Evolutionary conservation across 805 yeast genomes (phyloP).

Genomic region (Saccharomycopsis olivae): DNA sequence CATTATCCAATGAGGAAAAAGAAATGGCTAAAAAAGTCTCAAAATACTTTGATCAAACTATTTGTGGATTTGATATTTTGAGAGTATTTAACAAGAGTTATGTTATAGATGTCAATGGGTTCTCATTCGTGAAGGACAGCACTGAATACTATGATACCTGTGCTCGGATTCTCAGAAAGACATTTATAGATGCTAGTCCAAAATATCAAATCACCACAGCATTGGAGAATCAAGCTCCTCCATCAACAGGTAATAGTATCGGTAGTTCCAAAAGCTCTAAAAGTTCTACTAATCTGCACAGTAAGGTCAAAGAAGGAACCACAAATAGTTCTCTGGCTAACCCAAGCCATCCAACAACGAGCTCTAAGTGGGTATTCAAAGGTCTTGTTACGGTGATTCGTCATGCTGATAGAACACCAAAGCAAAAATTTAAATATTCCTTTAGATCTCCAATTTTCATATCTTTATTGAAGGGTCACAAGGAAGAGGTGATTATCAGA

Average conservation of each 20-base stretch:
- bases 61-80: conserved; percentile 92
- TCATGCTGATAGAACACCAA: conserved; percentile 98
- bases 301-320: not conserved
- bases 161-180: conserved; percentile 62
- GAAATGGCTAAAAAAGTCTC: conserved; percentile 73
- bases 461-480: conserved; percentile 83
- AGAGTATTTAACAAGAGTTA: conserved; percentile 82
- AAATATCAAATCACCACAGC: conserved; percentile 1
- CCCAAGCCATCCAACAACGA: not conserved
- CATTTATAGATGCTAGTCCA: conserved; percentile 32
- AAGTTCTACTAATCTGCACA: not conserved
- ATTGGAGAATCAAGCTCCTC: not conserved
- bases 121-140: conserved; percentile 93
- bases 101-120: conserved; percentile 97
- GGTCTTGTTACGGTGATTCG: conserved; percentile 86
- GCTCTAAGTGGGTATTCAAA: conserved; percentile 93
- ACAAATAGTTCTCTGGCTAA: not conserved
- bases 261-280: not conserved
- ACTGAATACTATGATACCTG: conserved; percentile 74
- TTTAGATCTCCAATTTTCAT: conserved; percentile 82
- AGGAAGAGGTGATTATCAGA: conserved; percentile 90
- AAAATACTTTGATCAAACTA: conserved; percentile 74
- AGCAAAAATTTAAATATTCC: conserved; percentile 93
- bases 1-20: conserved; percentile 63
- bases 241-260: not conserved